phyloP scores from a whole-genome alignment of 2,329 filamentous ascomycete species.

The Claviceps humidiphila region DNA sequence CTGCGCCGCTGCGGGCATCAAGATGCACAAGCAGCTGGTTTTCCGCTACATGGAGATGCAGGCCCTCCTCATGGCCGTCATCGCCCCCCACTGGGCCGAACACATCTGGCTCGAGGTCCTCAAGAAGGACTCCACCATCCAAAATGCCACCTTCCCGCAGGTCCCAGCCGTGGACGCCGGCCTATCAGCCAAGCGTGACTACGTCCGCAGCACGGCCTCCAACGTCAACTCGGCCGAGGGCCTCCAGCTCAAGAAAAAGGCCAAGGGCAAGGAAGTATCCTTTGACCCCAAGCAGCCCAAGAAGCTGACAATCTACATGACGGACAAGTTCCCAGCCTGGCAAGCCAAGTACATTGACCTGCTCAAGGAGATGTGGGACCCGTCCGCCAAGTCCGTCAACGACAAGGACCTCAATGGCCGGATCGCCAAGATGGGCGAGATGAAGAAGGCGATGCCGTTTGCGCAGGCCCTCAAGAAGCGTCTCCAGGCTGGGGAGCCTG shows the following conservation, averaged over 20 bases:
- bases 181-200: constrained; percentile 68
- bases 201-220: constrained; percentile 61
- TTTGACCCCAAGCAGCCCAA: constrained; percentile 91
- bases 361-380: constrained; percentile 57
- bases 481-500: constrained; percentile 55
- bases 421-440: constrained; percentile 72
- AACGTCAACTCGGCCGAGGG: constrained; percentile 74
- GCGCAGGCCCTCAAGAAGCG: constrained; percentile 78
- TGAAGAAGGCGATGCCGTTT: constrained; percentile 98
- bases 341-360: constrained; percentile 82
- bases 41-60: constrained; percentile 77
- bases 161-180: constrained; percentile 51
- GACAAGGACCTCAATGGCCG: constrained; percentile 70
- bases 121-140: constrained; percentile 60
- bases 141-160: constrained; percentile 48
- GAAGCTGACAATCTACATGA: constrained; percentile 76
- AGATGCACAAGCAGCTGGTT: constrained; percentile 75
- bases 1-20: constrained; percentile 60
- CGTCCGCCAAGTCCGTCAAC: constrained; percentile 47
- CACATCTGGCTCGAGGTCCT: constrained; percentile 90
- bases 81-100: constrained; percentile 89
- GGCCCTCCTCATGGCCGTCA: constrained; percentile 65
- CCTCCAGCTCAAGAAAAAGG: constrained; percentile 71
- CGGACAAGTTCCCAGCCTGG: constrained; percentile 73
- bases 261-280: constrained; percentile 73